These are phyloP conservation scores for Suillus alpinus DNA, from an alignment of 768 basidiomycete genomes.

Conservation along the genomic window DNA sequence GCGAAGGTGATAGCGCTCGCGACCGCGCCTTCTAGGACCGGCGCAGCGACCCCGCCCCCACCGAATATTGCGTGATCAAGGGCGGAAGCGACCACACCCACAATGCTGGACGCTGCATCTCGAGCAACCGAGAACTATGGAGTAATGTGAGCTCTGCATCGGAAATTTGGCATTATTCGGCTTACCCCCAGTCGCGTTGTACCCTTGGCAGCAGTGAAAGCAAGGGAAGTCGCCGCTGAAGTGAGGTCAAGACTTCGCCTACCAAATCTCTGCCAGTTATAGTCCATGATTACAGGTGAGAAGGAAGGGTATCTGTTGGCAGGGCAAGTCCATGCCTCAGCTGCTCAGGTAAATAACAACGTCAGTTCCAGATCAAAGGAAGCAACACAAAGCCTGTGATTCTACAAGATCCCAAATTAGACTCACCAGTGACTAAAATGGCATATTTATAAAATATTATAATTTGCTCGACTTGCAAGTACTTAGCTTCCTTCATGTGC, in stretches of 20 bases:
- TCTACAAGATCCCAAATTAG: background rate
- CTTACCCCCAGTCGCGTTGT: conserved; percentile 70
- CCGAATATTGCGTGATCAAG: conserved; percentile 71
- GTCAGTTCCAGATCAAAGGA: conserved; percentile 2
- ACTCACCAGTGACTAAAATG: background rate
- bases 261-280: conserved; percentile 39
- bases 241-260: conserved; percentile 68
- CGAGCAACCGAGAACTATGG: conserved; percentile 67
- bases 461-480: background rate
- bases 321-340: conserved; percentile 21
- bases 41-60: conserved; percentile 54
- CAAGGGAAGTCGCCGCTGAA: conserved; percentile 56
- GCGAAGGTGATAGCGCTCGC: conserved; percentile 60
- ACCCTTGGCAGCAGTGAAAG: conserved; percentile 65
- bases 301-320: conserved; percentile 8
- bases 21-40: conserved; percentile 56
- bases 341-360: background rate
- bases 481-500: conserved; percentile 18
- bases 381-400: conserved; percentile 1
- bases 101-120: conserved; percentile 54
- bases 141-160: conserved; percentile 6
- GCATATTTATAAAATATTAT: background rate
- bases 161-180: conserved; percentile 14
- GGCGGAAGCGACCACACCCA: conserved; percentile 54
- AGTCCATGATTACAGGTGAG: conserved; percentile 23